Evolutionary conservation across 108 stramenopile genomes (phyloP), one percentile per base, ranked within the genome.

Genomic region (Mayamaea pseudoterrestris): DNA sequence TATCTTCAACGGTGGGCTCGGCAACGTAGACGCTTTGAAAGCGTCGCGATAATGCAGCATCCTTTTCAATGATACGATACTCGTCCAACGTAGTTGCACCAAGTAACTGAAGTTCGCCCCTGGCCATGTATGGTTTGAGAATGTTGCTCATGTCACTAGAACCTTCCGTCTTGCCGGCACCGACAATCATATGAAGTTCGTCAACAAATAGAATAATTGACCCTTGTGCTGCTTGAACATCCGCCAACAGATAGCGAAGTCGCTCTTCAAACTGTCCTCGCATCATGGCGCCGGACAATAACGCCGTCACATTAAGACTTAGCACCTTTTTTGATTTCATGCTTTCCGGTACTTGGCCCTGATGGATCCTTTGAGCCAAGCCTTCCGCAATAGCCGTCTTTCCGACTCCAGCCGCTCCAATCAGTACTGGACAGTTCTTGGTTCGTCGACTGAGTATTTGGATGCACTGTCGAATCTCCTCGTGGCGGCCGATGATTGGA

Each of bases 251-350:
- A 3, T 78, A 68, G 68, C 93, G 90, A 27, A 98, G 72, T 12
- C 96, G 70, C 65, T 95, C 93, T 63, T 98, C 96, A 61, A 98
- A 95, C 44, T 98, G 93, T 13, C 96, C 96, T 34, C 90, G 69
- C 50, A 91, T 90, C 76, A 83, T 88, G 60, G 96, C 93, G 12
- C 96, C 96, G 6, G 88, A 73, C 3, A 95, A 59, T 21, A 98
- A 57, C 1, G 77, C 68, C 2, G 87, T 68, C 34, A 98, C 68
- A 56, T 98, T 94, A 40, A 98, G 68, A 30, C 73, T 68, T 24
- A 93, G 42, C 17, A 98, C 82, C 17, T 76, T 59, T 44, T 84
- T 81, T 30, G 70, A 55, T 44, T 77, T 76, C 75, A 87, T 81
- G 11, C 57, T 60, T 57, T 82, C 77, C 14, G 85, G 85, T 0